phyloP scores from a whole-genome alignment of 306 rosid species.

The Rosa lucieae region DNA sequence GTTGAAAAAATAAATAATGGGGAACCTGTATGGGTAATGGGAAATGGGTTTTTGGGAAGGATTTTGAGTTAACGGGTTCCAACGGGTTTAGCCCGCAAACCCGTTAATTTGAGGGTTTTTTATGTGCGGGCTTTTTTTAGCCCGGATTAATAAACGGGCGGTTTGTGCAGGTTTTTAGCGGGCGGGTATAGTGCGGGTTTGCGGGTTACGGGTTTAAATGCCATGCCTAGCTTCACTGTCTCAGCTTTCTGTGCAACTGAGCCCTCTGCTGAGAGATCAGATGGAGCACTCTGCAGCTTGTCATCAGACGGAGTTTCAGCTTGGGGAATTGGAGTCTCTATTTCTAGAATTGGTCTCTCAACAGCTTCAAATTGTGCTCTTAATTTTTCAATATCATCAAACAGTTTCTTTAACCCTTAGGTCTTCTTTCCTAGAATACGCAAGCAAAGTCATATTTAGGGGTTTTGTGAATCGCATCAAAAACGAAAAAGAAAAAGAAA shows the following conservation, averaged over 20 bases:
- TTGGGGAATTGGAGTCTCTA: constrained; percentile 65
- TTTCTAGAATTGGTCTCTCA: constrained; percentile 80
- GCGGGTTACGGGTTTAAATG: too few relatives aligned
- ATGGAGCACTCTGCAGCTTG: constrained; percentile 33
- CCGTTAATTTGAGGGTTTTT: too few relatives aligned
- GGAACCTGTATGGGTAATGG: too few relatives aligned
- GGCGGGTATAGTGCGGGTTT: too few relatives aligned
- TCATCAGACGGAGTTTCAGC: constrained; percentile 47
- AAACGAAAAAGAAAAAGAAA: too few relatives aligned
- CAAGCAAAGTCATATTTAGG: constrained; percentile 17
- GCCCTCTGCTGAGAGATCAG: constrained; percentile 32
- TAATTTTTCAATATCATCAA: constrained; percentile 64
- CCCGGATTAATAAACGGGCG: too few relatives aligned
- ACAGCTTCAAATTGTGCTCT: constrained; percentile 65
- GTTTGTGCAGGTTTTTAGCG: too few relatives aligned
- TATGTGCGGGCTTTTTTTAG: too few relatives aligned
- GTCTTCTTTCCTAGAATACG: constrained; percentile 71
- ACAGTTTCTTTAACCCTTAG: constrained; percentile 62
- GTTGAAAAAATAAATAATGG: too few relatives aligned
- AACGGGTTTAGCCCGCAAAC: too few relatives aligned
- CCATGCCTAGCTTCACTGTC: constrained; percentile 22
- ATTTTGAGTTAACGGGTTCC: too few relatives aligned
- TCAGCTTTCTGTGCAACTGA: constrained; percentile 29
- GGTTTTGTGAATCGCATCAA: neutral
- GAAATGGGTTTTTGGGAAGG: too few relatives aligned